phyloP scores from a whole-genome alignment of 257 asterid species.

The Leonotis leonurus region DNA sequence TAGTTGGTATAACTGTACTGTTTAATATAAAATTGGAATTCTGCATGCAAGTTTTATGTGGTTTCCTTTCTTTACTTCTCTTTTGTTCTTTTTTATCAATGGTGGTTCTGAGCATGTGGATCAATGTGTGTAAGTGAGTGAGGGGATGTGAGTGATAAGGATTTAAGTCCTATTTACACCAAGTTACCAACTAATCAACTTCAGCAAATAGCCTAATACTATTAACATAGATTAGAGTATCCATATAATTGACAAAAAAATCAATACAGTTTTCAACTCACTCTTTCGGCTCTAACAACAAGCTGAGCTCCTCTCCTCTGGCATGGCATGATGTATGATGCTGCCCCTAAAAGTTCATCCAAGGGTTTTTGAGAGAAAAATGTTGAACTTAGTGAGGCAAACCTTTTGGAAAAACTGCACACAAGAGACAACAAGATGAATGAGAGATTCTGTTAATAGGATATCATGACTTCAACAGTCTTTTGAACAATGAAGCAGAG shows the following conservation, averaged over 20 bases:
- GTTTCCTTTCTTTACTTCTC: not conserved
- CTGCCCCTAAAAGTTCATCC: slow-evolving; percentile 43
- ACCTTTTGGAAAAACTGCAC: slow-evolving; percentile 60
- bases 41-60: not conserved
- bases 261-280: slow-evolving; percentile 26
- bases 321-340: slow-evolving; percentile 26
- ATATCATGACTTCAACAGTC: not conserved
- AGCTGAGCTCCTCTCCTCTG: slow-evolving; percentile 56
- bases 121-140: too few relatives aligned
- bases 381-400: slow-evolving; percentile 42
- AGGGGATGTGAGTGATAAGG: not conserved
- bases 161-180: too few relatives aligned
- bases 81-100: not conserved
- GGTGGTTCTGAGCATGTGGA: not conserved
- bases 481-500: not conserved
- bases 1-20: not conserved
- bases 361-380: slow-evolving; percentile 48
- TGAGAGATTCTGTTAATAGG: not conserved
- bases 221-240: too few relatives aligned
- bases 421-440: slow-evolving; percentile 15
- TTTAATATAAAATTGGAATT: not conserved
- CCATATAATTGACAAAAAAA: not conserved
- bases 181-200: too few relatives aligned
- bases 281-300: slow-evolving; percentile 76
- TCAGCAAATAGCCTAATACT: not conserved